These are phyloP conservation scores for Neoarthrinium moseri DNA, from an alignment of 2,329 filamentous ascomycete species.

Conservation along the genomic window DNA sequence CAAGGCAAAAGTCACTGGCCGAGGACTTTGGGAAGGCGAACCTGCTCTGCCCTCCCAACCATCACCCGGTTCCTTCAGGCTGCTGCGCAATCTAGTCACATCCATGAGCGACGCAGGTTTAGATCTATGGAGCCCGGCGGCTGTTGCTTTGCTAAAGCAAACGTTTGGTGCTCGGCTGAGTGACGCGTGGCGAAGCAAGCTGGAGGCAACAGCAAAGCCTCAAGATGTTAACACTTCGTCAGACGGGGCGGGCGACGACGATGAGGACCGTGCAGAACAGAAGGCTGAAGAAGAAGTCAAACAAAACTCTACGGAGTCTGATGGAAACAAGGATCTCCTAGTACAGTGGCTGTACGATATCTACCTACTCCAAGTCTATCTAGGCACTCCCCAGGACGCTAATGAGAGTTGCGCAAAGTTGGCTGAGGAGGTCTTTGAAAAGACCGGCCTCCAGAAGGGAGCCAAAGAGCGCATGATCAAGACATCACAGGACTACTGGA, in stretches of 20 bases:
- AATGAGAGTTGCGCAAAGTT: slow-evolving; percentile 40
- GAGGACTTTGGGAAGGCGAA: slow-evolving; percentile 77
- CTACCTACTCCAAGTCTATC: slow-evolving; percentile 45
- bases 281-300: slow-evolving; percentile 9
- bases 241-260: not conserved
- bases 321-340: slow-evolving; percentile 40
- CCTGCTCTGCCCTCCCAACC: slow-evolving; percentile 76
- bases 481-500: slow-evolving; percentile 75
- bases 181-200: slow-evolving; percentile 42
- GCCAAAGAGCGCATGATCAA: slow-evolving; percentile 56
- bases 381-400: slow-evolving; percentile 30
- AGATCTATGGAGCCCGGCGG: slow-evolving; percentile 78
- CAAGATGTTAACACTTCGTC: slow-evolving; percentile 11
- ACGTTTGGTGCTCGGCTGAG: slow-evolving; percentile 50
- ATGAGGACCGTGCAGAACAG: not conserved
- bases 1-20: slow-evolving; percentile 53
- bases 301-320: slow-evolving; percentile 11
- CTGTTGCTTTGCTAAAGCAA: slow-evolving; percentile 63
- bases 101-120: slow-evolving; percentile 69
- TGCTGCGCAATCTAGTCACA: slow-evolving; percentile 63
- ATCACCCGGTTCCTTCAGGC: slow-evolving; percentile 70
- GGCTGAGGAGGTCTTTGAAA: slow-evolving; percentile 42
- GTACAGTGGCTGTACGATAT: slow-evolving; percentile 64
- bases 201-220: slow-evolving; percentile 12
- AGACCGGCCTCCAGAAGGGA: slow-evolving; percentile 48